phyloP scores from a whole-genome alignment of 2,329 filamentous ascomycete genomes.

The Penicillium janthinellum region DNA sequence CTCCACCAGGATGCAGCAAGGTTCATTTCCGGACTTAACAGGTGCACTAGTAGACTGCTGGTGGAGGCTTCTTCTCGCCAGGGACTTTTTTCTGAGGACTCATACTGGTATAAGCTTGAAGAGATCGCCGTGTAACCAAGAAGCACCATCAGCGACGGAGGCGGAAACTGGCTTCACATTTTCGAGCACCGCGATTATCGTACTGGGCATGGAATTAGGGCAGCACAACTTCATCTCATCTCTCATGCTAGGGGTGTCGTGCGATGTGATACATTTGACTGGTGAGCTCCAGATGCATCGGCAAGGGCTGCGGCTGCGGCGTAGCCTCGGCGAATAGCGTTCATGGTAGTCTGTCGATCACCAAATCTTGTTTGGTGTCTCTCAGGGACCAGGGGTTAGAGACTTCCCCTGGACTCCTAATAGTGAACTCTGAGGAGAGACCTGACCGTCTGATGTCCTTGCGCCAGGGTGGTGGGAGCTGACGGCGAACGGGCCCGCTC shows the following conservation, averaged over 20 bases:
- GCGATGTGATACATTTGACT: slow-evolving; percentile 9
- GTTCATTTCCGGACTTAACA: not conserved
- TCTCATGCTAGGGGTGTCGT: slow-evolving; percentile 14
- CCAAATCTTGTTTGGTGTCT: not conserved
- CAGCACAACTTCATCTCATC: not conserved
- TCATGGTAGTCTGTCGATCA: slow-evolving; percentile 7
- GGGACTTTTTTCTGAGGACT: not conserved
- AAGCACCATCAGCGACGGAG: not conserved
- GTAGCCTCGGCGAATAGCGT: slow-evolving; percentile 1
- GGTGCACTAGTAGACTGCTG: not conserved
- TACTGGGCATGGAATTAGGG: not conserved
- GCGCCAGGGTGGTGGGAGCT: not conserved
- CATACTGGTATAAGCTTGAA: not conserved
- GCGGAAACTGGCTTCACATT: not conserved
- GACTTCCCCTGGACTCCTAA: no score
- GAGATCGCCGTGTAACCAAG: not conserved
- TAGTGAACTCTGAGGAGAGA: not conserved
- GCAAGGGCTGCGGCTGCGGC: slow-evolving; percentile 11
- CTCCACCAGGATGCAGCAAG: slow-evolving; percentile 7
- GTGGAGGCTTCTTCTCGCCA: not conserved
- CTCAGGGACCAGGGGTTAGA: not conserved
- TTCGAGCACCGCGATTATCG: not conserved
- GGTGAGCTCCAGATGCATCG: not conserved
- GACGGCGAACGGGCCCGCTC: not conserved
- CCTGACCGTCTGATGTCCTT: not conserved